phyloP scores from a whole-genome alignment of 164 flowering plant genomes.

The Vitis labrusca region DNA sequence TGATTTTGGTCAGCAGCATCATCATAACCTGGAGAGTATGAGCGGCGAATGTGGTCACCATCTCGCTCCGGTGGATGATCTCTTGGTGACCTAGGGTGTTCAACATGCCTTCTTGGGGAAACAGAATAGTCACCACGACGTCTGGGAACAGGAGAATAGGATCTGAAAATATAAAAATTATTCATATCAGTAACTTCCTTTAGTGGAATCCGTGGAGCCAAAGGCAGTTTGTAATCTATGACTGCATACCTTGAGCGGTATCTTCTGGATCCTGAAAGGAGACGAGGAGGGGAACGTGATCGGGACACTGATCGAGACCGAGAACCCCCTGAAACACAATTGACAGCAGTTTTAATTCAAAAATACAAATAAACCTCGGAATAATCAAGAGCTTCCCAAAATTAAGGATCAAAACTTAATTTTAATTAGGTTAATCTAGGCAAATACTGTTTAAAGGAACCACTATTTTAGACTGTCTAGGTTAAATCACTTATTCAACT shows the following conservation, averaged over 20 bases:
- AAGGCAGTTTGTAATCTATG: background rate
- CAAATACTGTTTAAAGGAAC: no score
- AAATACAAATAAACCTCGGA: background rate
- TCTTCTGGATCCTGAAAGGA: constrained; percentile 57
- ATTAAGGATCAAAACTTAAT: no score
- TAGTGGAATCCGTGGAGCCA: background rate
- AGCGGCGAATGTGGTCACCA: constrained; percentile 34
- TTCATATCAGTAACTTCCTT: background rate
- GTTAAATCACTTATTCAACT: no score
- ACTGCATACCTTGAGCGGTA: constrained; percentile 68
- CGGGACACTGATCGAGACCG: constrained; percentile 68
- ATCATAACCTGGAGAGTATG: constrained; percentile 58
- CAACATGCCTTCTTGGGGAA: constrained; percentile 62
- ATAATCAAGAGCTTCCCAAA: no score
- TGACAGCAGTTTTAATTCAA: background rate
- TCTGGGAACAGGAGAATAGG: constrained; percentile 66
- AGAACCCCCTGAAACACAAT: constrained; percentile 48
- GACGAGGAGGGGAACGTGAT: constrained; percentile 61
- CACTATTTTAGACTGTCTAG: no score
- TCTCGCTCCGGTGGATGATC: constrained; percentile 47
- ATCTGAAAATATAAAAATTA: constrained; percentile 35
- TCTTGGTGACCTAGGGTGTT: constrained; percentile 50
- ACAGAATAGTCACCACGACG: constrained; percentile 51
- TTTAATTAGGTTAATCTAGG: no score
- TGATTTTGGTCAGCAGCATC: constrained; percentile 27